A percentile compares a stretch with the other conserved stretches of the same genome.
phyloP scores from a whole-genome alignment of 108 stramenopile species.

The Parmales sp. region DNA sequence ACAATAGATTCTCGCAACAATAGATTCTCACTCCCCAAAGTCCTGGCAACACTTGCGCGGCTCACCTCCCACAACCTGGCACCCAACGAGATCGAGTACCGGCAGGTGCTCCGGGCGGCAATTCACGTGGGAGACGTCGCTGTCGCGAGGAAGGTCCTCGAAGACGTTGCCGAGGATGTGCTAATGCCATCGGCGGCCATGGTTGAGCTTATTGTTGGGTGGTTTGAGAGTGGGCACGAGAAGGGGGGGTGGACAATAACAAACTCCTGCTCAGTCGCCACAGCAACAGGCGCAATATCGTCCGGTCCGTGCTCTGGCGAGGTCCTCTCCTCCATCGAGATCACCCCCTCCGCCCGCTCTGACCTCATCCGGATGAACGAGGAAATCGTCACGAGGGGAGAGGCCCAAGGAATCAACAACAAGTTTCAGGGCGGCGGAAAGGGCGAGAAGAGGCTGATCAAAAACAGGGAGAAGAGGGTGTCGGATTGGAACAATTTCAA shows the following conservation, averaged over 20 bases:
- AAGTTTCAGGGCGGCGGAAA: slow-evolving; percentile 74
- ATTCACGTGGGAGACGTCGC: slow-evolving; percentile 29
- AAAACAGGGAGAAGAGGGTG: slow-evolving; percentile 18
- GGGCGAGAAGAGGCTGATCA: slow-evolving; percentile 45
- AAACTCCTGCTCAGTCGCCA: slow-evolving; percentile 41
- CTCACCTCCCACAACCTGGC: too few species aligned
- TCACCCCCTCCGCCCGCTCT: slow-evolving; percentile 43
- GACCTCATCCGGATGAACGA: slow-evolving; percentile 65
- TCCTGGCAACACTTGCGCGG: too few species aligned
- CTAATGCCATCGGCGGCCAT: slow-evolving; percentile 54
- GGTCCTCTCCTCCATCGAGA: slow-evolving; percentile 42
- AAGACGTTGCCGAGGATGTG: slow-evolving; percentile 63
- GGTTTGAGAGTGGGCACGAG: slow-evolving; percentile 35
- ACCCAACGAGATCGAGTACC: too few species aligned
- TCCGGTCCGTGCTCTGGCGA: slow-evolving; percentile 37
- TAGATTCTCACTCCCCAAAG: too few species aligned
- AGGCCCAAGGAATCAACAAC: slow-evolving; percentile 38
- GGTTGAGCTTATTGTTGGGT: slow-evolving; percentile 40
- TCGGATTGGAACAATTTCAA: slow-evolving; percentile 33
- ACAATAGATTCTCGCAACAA: too few species aligned
- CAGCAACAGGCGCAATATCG: slow-evolving; percentile 36
- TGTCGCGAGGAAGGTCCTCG: slow-evolving; percentile 51
- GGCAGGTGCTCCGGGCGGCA: too few species aligned
- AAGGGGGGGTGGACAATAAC: slow-evolving; percentile 31
- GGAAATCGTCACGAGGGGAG: slow-evolving; percentile 54